These are phyloP conservation scores for Avena insularis DNA, from an alignment of 176 grass and related monocot species.

Conservation along the genomic window DNA sequence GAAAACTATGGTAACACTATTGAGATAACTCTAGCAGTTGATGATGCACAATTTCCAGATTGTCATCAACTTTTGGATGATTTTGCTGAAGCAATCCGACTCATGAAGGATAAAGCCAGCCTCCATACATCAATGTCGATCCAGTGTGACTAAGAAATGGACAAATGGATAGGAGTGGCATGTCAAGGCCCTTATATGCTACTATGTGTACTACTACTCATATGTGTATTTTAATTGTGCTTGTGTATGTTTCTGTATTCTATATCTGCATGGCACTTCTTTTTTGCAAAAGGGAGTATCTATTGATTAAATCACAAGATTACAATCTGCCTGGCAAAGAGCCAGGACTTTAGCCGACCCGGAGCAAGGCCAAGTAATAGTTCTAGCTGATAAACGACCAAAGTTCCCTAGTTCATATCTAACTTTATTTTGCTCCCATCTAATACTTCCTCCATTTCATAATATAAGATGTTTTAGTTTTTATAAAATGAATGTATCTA, in stretches of 20 bases:
- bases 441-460: no score
- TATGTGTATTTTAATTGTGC: neutral
- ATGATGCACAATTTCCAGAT: conserved; percentile 2
- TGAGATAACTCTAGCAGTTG: neutral
- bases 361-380: no score
- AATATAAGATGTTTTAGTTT: no score
- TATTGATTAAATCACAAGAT: no score
- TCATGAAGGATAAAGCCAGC: neutral
- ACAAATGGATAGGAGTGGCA: neutral
- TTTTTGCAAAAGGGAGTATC: no score
- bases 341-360: no score
- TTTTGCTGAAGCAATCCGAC: neutral
- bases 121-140: neutral
- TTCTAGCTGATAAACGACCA: no score
- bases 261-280: neutral
- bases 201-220: neutral
- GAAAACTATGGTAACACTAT: neutral
- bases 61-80: neutral
- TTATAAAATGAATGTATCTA: no score
- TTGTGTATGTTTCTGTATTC: neutral
- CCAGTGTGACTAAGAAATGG: neutral
- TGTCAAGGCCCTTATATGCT: neutral
- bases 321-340: no score
- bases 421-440: no score
- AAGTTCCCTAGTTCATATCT: no score